Percentiles rank a stretch among this genome's conserved stretches.
Conservation (phyloP, 768 basidiomycete species). For the Leucosporidium yakuticum region DNA sequence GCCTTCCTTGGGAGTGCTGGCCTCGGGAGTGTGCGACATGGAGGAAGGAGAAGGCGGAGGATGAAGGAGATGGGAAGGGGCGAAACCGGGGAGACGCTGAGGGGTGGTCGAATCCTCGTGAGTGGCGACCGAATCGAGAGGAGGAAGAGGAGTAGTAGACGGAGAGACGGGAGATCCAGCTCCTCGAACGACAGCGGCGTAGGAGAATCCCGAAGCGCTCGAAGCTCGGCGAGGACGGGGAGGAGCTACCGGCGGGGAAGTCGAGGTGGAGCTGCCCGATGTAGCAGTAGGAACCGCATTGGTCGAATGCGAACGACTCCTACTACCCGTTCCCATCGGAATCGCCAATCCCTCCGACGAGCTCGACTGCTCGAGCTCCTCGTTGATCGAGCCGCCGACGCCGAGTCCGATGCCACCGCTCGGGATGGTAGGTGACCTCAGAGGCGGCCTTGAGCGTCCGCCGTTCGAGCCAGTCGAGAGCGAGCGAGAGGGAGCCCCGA, state of each 20-base stretch:
- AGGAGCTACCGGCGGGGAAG: neutral
- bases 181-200: constrained; percentile 7
- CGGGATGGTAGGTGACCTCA: no score
- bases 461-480: no score
- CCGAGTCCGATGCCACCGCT: no score
- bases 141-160: neutral
- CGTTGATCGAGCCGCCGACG: neutral
- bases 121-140: neutral
- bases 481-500: no score
- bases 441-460: no score
- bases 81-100: neutral
- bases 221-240: neutral
- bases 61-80: neutral
- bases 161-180: neutral
- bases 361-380: neutral
- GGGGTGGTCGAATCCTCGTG: neutral
- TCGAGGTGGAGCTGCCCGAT: neutral
- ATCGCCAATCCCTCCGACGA: no score
- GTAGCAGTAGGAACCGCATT: neutral
- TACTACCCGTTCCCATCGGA: no score
- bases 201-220: constrained; percentile 2
- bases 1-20: constrained; percentile 1
- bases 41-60: neutral
- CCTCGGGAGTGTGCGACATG: neutral
- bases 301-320: no score